Conservation (phyloP, 805 yeast genomes). For the Blastobotrys mokoenaii region DNA sequence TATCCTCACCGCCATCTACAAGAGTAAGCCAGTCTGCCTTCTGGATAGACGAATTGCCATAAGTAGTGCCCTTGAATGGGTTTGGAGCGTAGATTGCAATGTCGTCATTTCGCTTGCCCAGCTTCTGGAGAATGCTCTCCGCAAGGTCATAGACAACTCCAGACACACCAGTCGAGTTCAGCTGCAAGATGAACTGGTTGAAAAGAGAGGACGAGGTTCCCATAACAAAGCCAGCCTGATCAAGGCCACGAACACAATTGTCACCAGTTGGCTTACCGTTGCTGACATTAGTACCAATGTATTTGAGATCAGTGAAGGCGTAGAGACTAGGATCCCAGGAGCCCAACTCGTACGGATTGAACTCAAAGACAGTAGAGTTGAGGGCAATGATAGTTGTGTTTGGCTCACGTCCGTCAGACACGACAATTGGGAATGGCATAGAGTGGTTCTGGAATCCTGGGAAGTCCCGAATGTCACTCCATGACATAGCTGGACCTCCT, state of each 20-base stretch:
- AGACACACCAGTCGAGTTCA: constrained; percentile 45
- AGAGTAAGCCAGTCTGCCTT: constrained; percentile 38
- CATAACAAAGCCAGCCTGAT: constrained; percentile 71
- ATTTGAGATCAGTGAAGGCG: constrained; percentile 57
- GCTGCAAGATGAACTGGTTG: constrained; percentile 52
- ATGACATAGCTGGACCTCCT: constrained; percentile 57
- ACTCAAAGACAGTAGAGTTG: constrained; percentile 55
- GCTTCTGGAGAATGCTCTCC: constrained; percentile 36
- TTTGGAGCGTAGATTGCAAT: constrained; percentile 66
- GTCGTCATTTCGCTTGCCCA: constrained; percentile 46
- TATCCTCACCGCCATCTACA: constrained; percentile 69
- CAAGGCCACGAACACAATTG: constrained; percentile 59
- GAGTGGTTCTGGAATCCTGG: constrained; percentile 51
- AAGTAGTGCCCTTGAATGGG: constrained; percentile 47
- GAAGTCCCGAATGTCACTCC: constrained; percentile 48
- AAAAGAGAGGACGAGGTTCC: constrained; percentile 81
- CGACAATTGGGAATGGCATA: constrained; percentile 68
- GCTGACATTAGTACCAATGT: constrained; percentile 57
- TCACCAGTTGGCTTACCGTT: constrained; percentile 47
- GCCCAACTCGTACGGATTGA: constrained; percentile 66
- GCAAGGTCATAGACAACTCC: constrained; percentile 42
- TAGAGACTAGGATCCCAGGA: constrained; percentile 77
- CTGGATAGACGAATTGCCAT: constrained; percentile 33
- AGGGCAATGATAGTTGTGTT: constrained; percentile 44
- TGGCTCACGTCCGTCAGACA: constrained; percentile 37